Evolutionary conservation across 768 basidiomycete species (phyloP), one percentile per base, ranked within the genome.

Genomic region (Guyanaporus albipodus): DNA sequence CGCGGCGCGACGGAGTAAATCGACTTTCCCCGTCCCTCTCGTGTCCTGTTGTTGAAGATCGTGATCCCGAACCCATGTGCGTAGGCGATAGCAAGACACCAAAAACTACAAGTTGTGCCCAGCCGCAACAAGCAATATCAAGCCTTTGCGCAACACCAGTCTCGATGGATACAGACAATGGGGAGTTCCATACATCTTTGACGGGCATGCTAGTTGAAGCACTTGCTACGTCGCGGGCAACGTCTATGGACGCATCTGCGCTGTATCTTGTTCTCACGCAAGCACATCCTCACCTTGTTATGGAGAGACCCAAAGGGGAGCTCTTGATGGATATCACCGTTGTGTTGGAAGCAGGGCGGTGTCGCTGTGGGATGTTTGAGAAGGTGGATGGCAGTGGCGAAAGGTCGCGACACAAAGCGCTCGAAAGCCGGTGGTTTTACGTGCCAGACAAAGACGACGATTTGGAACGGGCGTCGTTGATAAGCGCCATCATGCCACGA

Each of bases 401-500:
- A 75, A 76, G 28, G 19, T 77, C 54, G 70, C 78, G 42, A 31
- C 59, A 82, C 47, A 82, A 82, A 57, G 75, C 77, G 17, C 76
- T 52, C 2, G 54, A 57, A 18, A 50, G 55, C 38, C 62, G 82
- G 58, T 89, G 83, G 83, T 89, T 85, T 62, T 89, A 89, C 57
- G 77, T 85, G 6, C 81, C 86, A 0, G 85, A 87, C 58, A 62
- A 71, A 59, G 86, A 89, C 55, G 72, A 76, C 55, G 85, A 89
- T 59, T 71, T 72, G 54, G 86, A 87, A 46, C 73, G 86, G n/a
- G 85, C 85, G 24, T 62, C 70, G 54, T 64, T 87, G 49, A 77
- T 89, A 46, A 65, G 71, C 57, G 81, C 79, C 50, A 80, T 87
- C 73, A 86, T 87, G 85, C 85, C 85, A 2, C 78, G 84, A 12